Evolutionary conservation across 2,329 filamentous ascomycete genomes (phyloP), one percentile per base, ranked within the genome.

Genomic region (Plenodomus biglobosus): DNA sequence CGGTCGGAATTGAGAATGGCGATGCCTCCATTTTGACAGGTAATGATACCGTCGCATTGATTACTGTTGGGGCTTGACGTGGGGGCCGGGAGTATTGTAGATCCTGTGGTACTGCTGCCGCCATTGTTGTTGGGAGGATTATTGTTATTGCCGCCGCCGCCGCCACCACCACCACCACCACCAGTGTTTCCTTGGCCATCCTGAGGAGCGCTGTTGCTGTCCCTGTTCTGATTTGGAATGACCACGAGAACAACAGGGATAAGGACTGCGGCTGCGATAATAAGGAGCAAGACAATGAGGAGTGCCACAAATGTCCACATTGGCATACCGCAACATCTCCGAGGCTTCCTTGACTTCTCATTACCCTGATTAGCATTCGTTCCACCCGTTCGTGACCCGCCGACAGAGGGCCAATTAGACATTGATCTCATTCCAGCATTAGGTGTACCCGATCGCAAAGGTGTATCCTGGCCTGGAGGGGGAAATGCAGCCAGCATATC

Each of bases 311-410:
- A 92, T 0, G 81, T 82, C 85, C 90, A 95, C 15, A 87, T 67
- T 2, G 90, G 88, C 60, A 97, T 80, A 15, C 92, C 92, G 65
- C 92, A 99, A 72, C 88, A 95, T 46, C 83, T 83, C 34, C 87
- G 83, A 11, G 78, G 71, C 51, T 74, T 76, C 41, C 68, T 71
- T 10, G 45, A 32, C 42, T 65, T 66, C 18, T 60, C 56, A 27
- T 62, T 58, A 37, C 50, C 57, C n/a, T 50, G 37, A 13, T 48
- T 45, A 22, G 59, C 65, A 36, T 59, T 55, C n/a, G 50, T 55
- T n/a, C 38, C 52, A 20, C 48, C 45, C 44, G n/a, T 39, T 3
- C 42, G 55, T 22, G 50, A 32, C 7, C 20, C 40, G 18, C 52
- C 53, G 13, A 44, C 59, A 2, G 61, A 61, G 15, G 68, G 68